A percentile compares a stretch with the other conserved stretches of the same genome.
Evolutionary conservation across 2,329 filamentous ascomycete species (phyloP).

Genomic region (Hymenoscyphus albidus): DNA sequence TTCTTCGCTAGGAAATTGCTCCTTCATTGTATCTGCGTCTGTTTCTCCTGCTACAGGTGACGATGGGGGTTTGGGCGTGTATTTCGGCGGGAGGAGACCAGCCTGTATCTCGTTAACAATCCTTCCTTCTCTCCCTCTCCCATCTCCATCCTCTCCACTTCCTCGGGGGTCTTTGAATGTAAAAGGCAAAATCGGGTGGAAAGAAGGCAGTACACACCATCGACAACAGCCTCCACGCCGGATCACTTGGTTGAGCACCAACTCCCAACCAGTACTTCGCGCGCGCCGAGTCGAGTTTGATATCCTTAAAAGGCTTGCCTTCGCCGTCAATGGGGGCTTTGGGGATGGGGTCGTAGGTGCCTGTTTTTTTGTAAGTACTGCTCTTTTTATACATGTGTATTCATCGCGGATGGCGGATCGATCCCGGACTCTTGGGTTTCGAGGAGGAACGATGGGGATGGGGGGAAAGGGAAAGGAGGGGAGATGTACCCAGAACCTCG

Average conservation of each 20-base stretch:
- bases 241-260: conserved; percentile 88
- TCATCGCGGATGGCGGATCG: background rate
- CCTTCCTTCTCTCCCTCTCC: conserved; percentile 6
- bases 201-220: conserved; percentile 54
- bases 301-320: conserved; percentile 81
- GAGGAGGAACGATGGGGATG: background rate
- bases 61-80: conserved; percentile 14
- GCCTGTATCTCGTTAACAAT: conserved; percentile 22
- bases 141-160: background rate
- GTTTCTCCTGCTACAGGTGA: background rate
- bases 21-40: background rate
- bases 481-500: conserved; percentile 70
- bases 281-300: conserved; percentile 75
- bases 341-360: conserved; percentile 68
- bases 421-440: background rate
- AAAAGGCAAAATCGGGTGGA: background rate
- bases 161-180: background rate
- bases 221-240: conserved; percentile 78
- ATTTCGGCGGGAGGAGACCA: conserved; percentile 35
- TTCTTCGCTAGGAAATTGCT: background rate
- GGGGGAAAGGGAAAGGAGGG: background rate
- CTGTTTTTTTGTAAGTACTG: conserved; percentile 16
- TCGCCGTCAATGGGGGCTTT: conserved; percentile 56
- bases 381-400: background rate
- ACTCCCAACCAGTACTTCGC: conserved; percentile 97